Evolutionary conservation across 2,329 filamentous ascomycete species (phyloP), one percentile per base, ranked within the genome.

Genomic region (Phialophora verrucosa): DNA sequence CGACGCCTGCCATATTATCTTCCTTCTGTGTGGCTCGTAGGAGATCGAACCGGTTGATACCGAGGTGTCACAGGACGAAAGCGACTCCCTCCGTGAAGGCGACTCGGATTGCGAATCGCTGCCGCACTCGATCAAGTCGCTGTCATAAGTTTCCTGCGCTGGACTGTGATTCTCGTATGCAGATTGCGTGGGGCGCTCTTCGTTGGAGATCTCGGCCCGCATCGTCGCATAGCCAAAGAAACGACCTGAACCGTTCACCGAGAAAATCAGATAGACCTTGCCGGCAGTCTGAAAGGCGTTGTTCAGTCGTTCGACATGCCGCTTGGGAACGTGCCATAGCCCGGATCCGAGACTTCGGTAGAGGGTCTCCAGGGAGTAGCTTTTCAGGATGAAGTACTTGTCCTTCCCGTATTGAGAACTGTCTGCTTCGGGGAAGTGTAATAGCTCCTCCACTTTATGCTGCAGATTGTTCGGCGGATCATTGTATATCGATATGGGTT

Each of bases 381-480:
- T 67, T 38, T 70, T 70, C 49, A 69, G 20, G 38, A 70, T 66
- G 54, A 66, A 70, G 12, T 63, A 70, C 42, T 67, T 67, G 35
- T 67, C 65, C 53, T 49, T 64, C 0, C 65, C 68, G 42, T 56
- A 59, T 49, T 67, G 59, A 6, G 65, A 60, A 31, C 56, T 32
- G 27, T 65, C 56, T 7, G 62, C 42, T 54, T 67, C 68, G 12
- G 68, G 68, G 31, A 60, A 65, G 50, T 70, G 56, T 4, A 58
- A 49, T 1, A 70, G 27, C 27, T 70, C 65, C 20, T 65, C 65
- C 4, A 64, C 59, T 25, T 67, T 64, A 8, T 67, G 59, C 27
- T 42, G 38, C 12, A 67, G 32, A 11, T 23, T 53, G 32, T 54
- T 63, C 2, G 54, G 32, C 11, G 53, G 29, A 6, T 65, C 59